Conservation (phyloP, 495 filamentous ascomycete genomes). For the Xylaria grammica region DNA sequence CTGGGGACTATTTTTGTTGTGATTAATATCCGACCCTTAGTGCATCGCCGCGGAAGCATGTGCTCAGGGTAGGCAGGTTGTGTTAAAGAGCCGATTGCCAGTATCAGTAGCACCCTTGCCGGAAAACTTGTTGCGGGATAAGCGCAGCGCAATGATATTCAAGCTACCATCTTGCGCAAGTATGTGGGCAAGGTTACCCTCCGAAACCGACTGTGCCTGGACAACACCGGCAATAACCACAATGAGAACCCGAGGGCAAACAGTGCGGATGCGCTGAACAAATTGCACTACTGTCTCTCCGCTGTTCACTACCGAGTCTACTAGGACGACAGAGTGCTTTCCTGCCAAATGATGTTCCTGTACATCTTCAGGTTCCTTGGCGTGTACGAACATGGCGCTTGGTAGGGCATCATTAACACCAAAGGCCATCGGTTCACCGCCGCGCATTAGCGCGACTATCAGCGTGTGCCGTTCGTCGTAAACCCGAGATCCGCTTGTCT, state of each 20-base stretch:
- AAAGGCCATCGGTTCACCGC: constrained; percentile 69
- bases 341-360: constrained; percentile 47
- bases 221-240: constrained; percentile 64
- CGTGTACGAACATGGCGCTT: constrained; percentile 61
- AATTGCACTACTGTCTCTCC: constrained; percentile 60
- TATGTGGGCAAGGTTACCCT: constrained; percentile 30
- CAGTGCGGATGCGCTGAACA: constrained; percentile 52
- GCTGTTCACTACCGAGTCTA: constrained; percentile 68
- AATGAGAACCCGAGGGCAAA: constrained; percentile 50
- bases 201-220: constrained; percentile 48
- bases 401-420: constrained; percentile 65
- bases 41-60: no score
- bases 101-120: constrained; percentile 62
- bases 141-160: constrained; percentile 56
- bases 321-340: constrained; percentile 54
- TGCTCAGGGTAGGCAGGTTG: constrained; percentile 50
- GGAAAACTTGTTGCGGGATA: constrained; percentile 61
- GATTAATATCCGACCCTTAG: no score
- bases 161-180: constrained; percentile 36
- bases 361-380: constrained; percentile 52
- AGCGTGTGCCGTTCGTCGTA: constrained; percentile 54
- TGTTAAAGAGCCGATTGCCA: constrained; percentile 66
- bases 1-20: no score
- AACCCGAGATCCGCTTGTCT: constrained; percentile 58
- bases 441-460: constrained; percentile 70